These are phyloP conservation scores for Cladosporium sp. DNA, from an alignment of 2,329 filamentous ascomycete species.

Conservation along the genomic window DNA sequence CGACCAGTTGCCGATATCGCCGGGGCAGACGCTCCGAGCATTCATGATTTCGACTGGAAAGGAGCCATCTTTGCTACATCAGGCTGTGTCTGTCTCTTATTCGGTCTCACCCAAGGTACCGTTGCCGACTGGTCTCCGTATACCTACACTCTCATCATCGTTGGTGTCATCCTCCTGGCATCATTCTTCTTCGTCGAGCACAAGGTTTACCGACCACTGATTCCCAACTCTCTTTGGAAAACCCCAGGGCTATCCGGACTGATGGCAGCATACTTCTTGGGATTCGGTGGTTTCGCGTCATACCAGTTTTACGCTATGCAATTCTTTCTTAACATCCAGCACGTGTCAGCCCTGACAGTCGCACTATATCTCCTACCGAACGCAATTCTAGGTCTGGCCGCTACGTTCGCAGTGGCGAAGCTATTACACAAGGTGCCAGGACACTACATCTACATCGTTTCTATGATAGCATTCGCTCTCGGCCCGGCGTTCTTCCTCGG, in stretches of 20 bases:
- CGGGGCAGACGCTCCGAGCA: slow-evolving; percentile 19
- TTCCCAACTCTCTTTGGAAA: slow-evolving; percentile 38
- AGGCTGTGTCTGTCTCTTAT: slow-evolving; percentile 33
- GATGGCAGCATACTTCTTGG: slow-evolving; percentile 31
- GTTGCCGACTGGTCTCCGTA: slow-evolving; percentile 35
- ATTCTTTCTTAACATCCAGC: slow-evolving; percentile 37
- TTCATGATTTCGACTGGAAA: slow-evolving; percentile 29
- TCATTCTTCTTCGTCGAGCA: slow-evolving; percentile 32
- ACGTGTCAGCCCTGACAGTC: slow-evolving; percentile 37
- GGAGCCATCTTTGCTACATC: slow-evolving; percentile 27
- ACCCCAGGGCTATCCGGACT: slow-evolving; percentile 42
- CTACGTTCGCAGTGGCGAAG: slow-evolving; percentile 44
- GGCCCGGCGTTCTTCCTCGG: slow-evolving; percentile 39
- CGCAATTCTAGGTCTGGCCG: slow-evolving; percentile 41
- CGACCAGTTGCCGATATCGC: slow-evolving; percentile 28
- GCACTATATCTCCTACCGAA: slow-evolving; percentile 45
- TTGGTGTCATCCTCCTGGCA: slow-evolving; percentile 28
- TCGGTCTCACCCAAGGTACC: slow-evolving; percentile 34
- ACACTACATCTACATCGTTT: slow-evolving; percentile 44
- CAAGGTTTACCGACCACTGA: slow-evolving; percentile 29
- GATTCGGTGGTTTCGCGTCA: slow-evolving; percentile 31
- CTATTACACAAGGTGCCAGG: slow-evolving; percentile 44
- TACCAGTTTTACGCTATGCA: slow-evolving; percentile 38
- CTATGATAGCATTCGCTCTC: slow-evolving; percentile 38
- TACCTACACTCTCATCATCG: slow-evolving; percentile 33